Evolutionary conservation across 1,284 basidiomycete genomes (phyloP).

Genomic region (Microbotryum intermedium): DNA sequence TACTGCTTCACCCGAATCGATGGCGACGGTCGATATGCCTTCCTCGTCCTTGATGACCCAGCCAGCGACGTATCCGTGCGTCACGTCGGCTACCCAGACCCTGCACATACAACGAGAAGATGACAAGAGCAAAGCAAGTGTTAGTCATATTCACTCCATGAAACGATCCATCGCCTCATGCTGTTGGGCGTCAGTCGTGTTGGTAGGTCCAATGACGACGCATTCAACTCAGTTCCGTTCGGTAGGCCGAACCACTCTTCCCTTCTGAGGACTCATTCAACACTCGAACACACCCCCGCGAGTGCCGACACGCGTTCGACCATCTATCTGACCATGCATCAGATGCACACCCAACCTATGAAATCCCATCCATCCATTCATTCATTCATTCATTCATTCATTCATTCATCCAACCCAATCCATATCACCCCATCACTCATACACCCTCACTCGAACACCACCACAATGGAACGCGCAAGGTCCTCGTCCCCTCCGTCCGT

Average conservation of each 20-base stretch:
- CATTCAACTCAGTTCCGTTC: neutral
- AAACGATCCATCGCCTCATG: too few relatives aligned
- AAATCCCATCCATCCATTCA: too few relatives aligned
- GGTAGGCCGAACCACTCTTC: neutral
- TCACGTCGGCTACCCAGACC: constrained; percentile 86
- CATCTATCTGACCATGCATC: too few relatives aligned
- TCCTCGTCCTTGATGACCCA: constrained; percentile 74
- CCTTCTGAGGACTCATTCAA: neutral
- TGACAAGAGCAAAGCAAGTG: neutral
- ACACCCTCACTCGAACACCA: neutral
- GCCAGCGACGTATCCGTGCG: constrained; percentile 79
- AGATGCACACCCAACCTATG: too few relatives aligned
- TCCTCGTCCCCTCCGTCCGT: neutral
- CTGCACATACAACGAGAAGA: constrained; percentile 9
- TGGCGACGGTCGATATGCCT: constrained; percentile 58
- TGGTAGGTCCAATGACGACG: neutral
- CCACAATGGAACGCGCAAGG: neutral
- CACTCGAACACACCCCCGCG: too few relatives aligned
- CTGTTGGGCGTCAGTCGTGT: too few relatives aligned
- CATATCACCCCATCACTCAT: neutral
- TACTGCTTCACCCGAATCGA: constrained; percentile 70
- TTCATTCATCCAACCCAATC: neutral
- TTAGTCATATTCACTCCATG: too few relatives aligned
- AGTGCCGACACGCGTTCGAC: too few relatives aligned
- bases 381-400: too few relatives aligned